Conservation (phyloP, 768 basidiomycete genomes). For the Asterophora parasitica region DNA sequence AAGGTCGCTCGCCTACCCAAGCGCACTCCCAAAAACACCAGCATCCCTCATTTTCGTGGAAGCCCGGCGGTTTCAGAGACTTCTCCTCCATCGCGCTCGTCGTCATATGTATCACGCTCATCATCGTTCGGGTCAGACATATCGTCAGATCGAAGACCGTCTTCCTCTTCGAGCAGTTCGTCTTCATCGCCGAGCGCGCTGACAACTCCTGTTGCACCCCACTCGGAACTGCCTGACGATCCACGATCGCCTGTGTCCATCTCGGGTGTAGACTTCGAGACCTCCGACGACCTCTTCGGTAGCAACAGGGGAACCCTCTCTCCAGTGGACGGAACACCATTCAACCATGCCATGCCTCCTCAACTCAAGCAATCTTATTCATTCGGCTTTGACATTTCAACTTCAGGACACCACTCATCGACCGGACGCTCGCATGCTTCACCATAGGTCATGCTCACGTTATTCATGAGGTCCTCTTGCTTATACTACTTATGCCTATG, state of each 20-base stretch:
- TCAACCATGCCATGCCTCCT: neutral
- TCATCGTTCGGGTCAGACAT: slow-evolving; percentile 3
- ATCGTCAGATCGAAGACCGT: neutral
- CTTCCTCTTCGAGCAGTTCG: slow-evolving; percentile 9
- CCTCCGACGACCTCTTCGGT: slow-evolving; percentile 1
- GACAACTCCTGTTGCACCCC: slow-evolving; percentile 2
- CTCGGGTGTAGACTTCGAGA: neutral
- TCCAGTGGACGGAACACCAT: neutral
- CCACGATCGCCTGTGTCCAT: neutral
- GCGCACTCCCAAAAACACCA: slow-evolving; percentile 1
- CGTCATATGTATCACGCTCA: slow-evolving; percentile 2
- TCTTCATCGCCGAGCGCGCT: slow-evolving; percentile 4
- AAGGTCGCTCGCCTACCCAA: slow-evolving; percentile 7
- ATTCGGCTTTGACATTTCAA: no score
- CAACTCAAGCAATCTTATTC: no score
- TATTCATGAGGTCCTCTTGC: no score
- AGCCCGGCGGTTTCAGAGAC: neutral
- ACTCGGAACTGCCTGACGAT: neutral
- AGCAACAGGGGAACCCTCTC: neutral
- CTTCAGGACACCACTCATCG: no score
- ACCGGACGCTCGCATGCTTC: no score
- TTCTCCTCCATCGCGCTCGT: slow-evolving; percentile 6
- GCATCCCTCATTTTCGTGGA: neutral
- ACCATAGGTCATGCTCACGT: no score
- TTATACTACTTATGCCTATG: no score